Evolutionary conservation across 768 basidiomycete genomes (phyloP), one percentile per base, ranked within the genome.

Genomic region (Mycena vulgaris): DNA sequence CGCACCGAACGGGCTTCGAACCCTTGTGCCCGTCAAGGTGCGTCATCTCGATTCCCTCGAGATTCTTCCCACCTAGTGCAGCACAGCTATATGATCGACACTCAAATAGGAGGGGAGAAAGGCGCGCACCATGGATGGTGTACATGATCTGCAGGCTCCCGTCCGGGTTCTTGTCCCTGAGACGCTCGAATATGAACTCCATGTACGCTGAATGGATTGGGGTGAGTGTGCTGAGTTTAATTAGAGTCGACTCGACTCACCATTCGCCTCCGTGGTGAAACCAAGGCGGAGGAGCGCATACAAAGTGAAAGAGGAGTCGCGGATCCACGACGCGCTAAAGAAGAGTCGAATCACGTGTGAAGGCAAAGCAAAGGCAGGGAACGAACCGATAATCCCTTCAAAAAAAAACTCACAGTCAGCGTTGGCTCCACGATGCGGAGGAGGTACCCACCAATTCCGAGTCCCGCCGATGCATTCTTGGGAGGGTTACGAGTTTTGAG

Each of bases 91-190:
- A 35, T 27, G 45, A 57, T 63, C 27, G 8, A 21, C 6, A 25
- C n/a, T n/a, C 33, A 51, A 11, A 21, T 27, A 19, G 19, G 40
- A 35, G 31, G n/a, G 42, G 45, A 57, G 35, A 25, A 33, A 48
- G 25, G 52, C 5, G 28, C 51, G 70, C 75, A 88, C 96, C 96
- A 65, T 97, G 95, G 63, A 98, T 98, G 33, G 95, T 97, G 78
- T 97, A 97, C 96, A 98, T 96, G 75, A 97, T 99, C 79, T 98
- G 96, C 27, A 99, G 80, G 48, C 94, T 95, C 2, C 96, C 97
- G 77, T 98, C 96, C 1, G 91, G 87, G 77, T 97, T 96, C 84
- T 92, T 92, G 77, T 95, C 81, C 74, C 92, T 87, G 75, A 98
- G 78, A 57, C 95, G 89, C 63, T 93, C 90, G 70, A 95, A 92